Percentiles rank a stretch among this genome's conserved stretches.
These are phyloP conservation scores for Mortierella sp. DNA, from an alignment of 371 early-diverging fungal genomes.

Conservation along the genomic window DNA sequence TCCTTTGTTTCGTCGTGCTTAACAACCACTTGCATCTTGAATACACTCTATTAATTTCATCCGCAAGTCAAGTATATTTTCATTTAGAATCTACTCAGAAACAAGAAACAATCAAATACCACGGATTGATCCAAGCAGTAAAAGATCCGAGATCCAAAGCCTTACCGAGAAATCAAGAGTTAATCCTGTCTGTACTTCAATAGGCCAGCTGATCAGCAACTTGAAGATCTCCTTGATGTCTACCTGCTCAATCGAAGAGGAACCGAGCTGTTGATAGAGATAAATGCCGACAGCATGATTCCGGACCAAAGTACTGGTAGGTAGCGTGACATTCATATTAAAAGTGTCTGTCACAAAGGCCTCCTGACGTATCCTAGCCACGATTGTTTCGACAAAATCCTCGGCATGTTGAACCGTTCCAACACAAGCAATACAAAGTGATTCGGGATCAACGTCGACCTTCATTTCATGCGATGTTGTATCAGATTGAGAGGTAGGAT, in stretches of 20 bases:
- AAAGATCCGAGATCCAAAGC: neutral
- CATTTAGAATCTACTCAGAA: neutral
- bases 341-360: conserved; percentile 55
- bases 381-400: conserved; percentile 48
- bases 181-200: conserved; percentile 46
- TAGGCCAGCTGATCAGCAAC: conserved; percentile 52
- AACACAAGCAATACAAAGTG: conserved; percentile 59
- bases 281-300: conserved; percentile 60
- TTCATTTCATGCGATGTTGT: neutral
- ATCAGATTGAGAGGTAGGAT: too few relatives aligned
- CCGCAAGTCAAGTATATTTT: neutral
- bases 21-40: conserved; percentile 67
- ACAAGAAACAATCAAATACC: neutral
- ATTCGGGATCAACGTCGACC: neutral
- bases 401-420: conserved; percentile 60
- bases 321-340: conserved; percentile 62
- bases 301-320: conserved; percentile 60
- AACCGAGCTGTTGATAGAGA: conserved; percentile 24
- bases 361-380: conserved; percentile 46
- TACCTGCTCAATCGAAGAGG: conserved; percentile 16
- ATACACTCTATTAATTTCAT: conserved; percentile 55
- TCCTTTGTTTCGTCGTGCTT: conserved; percentile 66
- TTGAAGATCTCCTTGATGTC: conserved; percentile 66
- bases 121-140: neutral
- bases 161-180: conserved; percentile 42